Evolutionary conservation across 176 grass and related monocot species (phyloP).

Genomic region (Cenchrus americanus): DNA sequence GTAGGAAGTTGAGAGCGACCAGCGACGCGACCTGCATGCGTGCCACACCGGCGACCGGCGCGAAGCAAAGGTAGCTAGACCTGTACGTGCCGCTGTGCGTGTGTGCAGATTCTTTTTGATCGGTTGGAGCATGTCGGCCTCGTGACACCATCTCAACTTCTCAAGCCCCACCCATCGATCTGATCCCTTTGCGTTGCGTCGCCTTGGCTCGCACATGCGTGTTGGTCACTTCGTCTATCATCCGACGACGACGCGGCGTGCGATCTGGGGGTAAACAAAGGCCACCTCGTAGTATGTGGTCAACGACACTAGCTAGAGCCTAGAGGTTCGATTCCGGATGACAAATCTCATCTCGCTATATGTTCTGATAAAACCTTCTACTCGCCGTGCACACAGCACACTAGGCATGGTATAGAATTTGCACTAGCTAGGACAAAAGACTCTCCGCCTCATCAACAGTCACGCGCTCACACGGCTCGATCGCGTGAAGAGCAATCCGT

Average conservation of each 20-base stretch:
- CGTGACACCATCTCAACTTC: conserved; percentile 9
- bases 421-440: too few relatives aligned
- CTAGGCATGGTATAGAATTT: too few relatives aligned
- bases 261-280: background rate
- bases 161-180: too few relatives aligned
- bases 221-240: background rate
- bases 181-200: conserved; percentile 15
- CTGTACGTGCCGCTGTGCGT: too few relatives aligned
- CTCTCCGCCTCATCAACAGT: too few relatives aligned
- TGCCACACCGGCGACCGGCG: background rate
- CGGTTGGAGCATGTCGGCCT: conserved; percentile 39
- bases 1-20: conserved; percentile 18
- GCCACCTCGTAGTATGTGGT: background rate
- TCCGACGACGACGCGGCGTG: background rate
- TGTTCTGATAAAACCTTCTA: too few relatives aligned
- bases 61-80: background rate
- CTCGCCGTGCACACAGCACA: too few relatives aligned
- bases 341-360: background rate
- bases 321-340: too few relatives aligned
- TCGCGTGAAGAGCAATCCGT: too few relatives aligned
- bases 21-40: conserved; percentile 11
- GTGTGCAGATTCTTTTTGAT: background rate
- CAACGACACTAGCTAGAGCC: background rate
- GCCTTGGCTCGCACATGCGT: conserved; percentile 3
- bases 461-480: too few relatives aligned